Evolutionary conservation across 495 filamentous ascomycete species (phyloP).

Genomic region (Neurospora hispaniola): DNA sequence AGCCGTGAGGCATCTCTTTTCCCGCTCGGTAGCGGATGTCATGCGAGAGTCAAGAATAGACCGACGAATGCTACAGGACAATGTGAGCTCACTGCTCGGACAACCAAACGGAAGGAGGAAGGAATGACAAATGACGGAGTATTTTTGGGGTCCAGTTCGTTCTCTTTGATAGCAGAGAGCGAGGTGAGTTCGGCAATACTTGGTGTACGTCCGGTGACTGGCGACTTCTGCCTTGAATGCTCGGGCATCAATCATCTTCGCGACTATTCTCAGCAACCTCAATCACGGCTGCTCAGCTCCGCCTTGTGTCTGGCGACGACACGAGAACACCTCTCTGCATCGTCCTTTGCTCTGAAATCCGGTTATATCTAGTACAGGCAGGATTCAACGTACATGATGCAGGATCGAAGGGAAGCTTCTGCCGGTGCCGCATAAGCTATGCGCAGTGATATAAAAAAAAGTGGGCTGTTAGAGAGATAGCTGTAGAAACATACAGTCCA

Average conservation of each 20-base stretch:
- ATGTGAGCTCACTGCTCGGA: not conserved
- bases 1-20: constrained; percentile 4
- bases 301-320: not conserved
- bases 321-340: not conserved
- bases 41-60: not conserved
- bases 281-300: constrained; percentile 15
- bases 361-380: not conserved
- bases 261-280: constrained; percentile 2
- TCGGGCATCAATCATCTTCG: not conserved
- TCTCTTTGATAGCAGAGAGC: not conserved
- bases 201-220: not conserved
- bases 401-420: not conserved
- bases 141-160: not conserved
- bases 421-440: not conserved
- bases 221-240: not conserved
- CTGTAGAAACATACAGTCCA: not conserved
- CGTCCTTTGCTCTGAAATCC: not conserved
- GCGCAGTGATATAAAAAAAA: not conserved
- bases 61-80: not conserved
- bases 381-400: not conserved
- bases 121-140: not conserved
- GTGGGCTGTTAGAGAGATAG: not conserved
- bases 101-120: not conserved
- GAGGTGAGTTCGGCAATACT: not conserved
- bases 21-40: constrained; percentile 1